A percentile compares a stretch with the other conserved stretches of the same genome.
Conservation (phyloP, 192 early-diverging fungal species). For the Backusella morwellensis region DNA sequence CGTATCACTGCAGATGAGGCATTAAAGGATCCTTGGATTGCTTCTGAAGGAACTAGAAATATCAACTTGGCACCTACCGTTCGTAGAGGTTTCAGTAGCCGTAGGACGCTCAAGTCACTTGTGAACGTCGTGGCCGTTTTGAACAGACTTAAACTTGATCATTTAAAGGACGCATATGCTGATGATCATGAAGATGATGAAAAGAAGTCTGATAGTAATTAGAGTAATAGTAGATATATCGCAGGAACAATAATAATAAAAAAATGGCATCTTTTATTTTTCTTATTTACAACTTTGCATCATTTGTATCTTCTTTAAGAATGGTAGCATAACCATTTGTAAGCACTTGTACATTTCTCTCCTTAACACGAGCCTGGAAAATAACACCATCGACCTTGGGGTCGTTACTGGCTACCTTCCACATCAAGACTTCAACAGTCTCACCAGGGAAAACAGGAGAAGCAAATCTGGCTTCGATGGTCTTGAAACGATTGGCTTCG, state of each 20-base stretch:
- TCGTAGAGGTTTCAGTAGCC: conserved; percentile 11
- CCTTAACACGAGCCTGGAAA: conserved; percentile 57
- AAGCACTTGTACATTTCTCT: conserved; percentile 59
- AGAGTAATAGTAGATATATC: neutral
- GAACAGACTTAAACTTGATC: neutral
- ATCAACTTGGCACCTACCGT: conserved; percentile 11
- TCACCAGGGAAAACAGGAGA: conserved; percentile 73
- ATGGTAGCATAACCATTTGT: conserved; percentile 55
- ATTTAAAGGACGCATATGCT: neutral
- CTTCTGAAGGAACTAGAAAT: conserved; percentile 32
- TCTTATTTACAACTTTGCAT: conserved; percentile 13
- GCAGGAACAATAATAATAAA: neutral
- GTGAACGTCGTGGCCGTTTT: neutral
- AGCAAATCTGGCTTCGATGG: conserved; percentile 66
- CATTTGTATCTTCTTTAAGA: conserved; percentile 6
- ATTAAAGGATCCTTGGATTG: conserved; percentile 81
- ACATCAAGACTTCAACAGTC: conserved; percentile 65
- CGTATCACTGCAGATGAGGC: conserved; percentile 83
- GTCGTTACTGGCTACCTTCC: conserved; percentile 53
- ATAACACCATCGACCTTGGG: conserved; percentile 48
- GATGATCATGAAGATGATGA: neutral
- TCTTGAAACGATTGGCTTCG: conserved; percentile 55
- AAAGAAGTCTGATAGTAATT: neutral
- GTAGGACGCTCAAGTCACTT: conserved; percentile 13
- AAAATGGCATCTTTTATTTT: neutral